Conservation (phyloP, 169 alveolate species). For the Plasmodium adleri region DNA sequence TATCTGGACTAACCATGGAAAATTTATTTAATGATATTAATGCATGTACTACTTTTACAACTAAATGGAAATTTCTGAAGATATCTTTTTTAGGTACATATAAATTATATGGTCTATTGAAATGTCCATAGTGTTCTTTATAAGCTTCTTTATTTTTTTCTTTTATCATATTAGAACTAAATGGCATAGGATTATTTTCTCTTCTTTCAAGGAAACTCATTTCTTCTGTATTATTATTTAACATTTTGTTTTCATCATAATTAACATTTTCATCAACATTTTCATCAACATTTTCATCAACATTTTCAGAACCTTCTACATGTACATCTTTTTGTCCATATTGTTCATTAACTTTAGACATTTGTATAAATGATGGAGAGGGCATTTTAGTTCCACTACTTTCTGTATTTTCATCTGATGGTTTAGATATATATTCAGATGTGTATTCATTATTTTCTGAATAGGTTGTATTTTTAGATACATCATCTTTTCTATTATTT, state of each 20-base stretch:
- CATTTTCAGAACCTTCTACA: not conserved
- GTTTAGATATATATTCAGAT: not conserved
- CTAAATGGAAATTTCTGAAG: slow-evolving; percentile 39
- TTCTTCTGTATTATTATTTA: not conserved
- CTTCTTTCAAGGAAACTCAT: slow-evolving; percentile 30
- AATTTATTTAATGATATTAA: slow-evolving; percentile 68
- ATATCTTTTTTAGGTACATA: slow-evolving; percentile 31
- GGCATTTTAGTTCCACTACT: not conserved
- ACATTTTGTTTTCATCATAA: not conserved
- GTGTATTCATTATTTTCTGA: not conserved
- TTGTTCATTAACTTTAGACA: not conserved
- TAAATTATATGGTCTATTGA: slow-evolving; percentile 70
- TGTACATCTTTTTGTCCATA: not conserved
- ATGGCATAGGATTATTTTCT: slow-evolving; percentile 1
- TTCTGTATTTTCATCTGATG: too few relatives aligned
- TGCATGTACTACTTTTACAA: slow-evolving; percentile 53
- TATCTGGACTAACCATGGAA: slow-evolving; percentile 52
- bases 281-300: too few relatives aligned
- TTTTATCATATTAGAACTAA: slow-evolving; percentile 24
- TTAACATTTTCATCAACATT: too few relatives aligned
- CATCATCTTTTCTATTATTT: not conserved
- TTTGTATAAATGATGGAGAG: not conserved
- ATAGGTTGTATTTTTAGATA: not conserved
- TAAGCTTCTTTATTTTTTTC: slow-evolving; percentile 6
- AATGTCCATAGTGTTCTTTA: slow-evolving; percentile 21